Evolutionary conservation across 257 asterid species (phyloP).

Genomic region (Solanum clarkiae): DNA sequence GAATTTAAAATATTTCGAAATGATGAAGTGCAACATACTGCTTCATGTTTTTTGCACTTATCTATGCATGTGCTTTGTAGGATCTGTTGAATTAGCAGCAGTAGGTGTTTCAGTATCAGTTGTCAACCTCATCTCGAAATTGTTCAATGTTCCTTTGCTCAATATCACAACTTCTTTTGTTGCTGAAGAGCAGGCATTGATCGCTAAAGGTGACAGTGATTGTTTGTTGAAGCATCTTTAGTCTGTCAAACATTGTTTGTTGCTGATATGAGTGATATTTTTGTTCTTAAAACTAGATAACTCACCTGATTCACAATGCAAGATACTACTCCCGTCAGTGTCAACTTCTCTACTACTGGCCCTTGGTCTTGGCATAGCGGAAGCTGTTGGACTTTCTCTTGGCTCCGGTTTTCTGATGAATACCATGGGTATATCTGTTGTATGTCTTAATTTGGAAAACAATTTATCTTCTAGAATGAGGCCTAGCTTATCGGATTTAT

Average conservation of each 20-base stretch:
- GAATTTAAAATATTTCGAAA: background rate
- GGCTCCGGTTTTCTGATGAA: conserved; percentile 69
- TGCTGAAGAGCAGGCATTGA: conserved; percentile 88
- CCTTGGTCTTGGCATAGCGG: conserved; percentile 65
- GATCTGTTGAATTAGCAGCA: conserved; percentile 91
- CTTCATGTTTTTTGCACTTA: background rate
- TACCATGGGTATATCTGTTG: conserved; percentile 91
- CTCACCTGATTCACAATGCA: conserved; percentile 27
- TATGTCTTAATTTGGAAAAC: conserved; percentile 43
- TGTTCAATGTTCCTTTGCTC: conserved; percentile 92
- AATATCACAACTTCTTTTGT: conserved; percentile 90
- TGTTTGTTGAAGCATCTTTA: background rate
- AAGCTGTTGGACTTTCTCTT: conserved; percentile 56
- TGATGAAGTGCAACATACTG: background rate
- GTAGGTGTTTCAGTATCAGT: conserved; percentile 91
- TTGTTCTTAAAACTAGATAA: conserved; percentile 11
- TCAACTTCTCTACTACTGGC: conserved; percentile 82
- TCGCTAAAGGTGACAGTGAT: conserved; percentile 10
- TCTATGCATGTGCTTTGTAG: conserved; percentile 17
- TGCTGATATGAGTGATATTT: background rate
- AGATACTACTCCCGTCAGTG: conserved; percentile 68
- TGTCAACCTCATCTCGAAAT: conserved; percentile 75
- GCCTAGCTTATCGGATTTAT: background rate
- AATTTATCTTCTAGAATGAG: conserved; percentile 11
- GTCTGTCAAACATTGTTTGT: background rate